Percentiles rank a stretch among this genome's conserved stretches.
Conservation (phyloP, 2,329 filamentous ascomycete genomes). For the Sarocladium brachiariae region DNA sequence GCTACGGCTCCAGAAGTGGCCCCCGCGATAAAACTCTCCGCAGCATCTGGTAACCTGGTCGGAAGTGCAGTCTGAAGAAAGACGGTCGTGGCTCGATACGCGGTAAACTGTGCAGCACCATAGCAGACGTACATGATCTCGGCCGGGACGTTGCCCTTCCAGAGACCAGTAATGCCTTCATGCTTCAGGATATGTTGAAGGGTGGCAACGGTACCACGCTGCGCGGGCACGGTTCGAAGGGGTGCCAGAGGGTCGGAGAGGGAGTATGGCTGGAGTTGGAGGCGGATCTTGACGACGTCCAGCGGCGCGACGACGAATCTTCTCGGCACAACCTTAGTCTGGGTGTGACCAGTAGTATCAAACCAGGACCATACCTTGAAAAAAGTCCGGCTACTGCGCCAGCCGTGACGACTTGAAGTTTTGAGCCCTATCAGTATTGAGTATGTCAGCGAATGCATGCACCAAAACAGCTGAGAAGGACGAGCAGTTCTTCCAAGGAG, state of each 20-base stretch:
- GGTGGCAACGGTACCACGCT: slow-evolving; percentile 72
- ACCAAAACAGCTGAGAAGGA: too few relatives aligned
- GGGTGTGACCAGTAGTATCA: not conserved
- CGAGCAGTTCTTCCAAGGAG: too few relatives aligned
- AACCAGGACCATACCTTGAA: slow-evolving; percentile 55
- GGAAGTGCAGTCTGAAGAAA: slow-evolving; percentile 50
- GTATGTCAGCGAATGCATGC: too few relatives aligned
- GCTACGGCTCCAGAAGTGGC: slow-evolving; percentile 76
- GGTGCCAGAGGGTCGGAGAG: slow-evolving; percentile 65
- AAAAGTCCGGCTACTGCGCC: slow-evolving; percentile 71
- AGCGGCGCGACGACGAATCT: slow-evolving; percentile 92
- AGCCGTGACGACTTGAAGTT: slow-evolving; percentile 48
- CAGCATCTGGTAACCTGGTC: slow-evolving; percentile 51
- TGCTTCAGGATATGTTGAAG: slow-evolving; percentile 68
- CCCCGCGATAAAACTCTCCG: slow-evolving; percentile 76
- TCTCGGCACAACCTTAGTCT: slow-evolving; percentile 3
- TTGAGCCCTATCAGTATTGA: slow-evolving; percentile 39
- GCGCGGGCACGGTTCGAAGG: slow-evolving; percentile 42
- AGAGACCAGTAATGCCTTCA: slow-evolving; percentile 81
- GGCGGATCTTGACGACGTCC: slow-evolving; percentile 95
- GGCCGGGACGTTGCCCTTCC: slow-evolving; percentile 97
- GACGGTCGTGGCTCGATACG: slow-evolving; percentile 71
- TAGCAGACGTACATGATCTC: slow-evolving; percentile 93
- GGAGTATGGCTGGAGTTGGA: slow-evolving; percentile 87
- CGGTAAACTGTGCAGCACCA: slow-evolving; percentile 80